Conservation (phyloP, 768 basidiomycete species). For the Boletellus ananas region DNA sequence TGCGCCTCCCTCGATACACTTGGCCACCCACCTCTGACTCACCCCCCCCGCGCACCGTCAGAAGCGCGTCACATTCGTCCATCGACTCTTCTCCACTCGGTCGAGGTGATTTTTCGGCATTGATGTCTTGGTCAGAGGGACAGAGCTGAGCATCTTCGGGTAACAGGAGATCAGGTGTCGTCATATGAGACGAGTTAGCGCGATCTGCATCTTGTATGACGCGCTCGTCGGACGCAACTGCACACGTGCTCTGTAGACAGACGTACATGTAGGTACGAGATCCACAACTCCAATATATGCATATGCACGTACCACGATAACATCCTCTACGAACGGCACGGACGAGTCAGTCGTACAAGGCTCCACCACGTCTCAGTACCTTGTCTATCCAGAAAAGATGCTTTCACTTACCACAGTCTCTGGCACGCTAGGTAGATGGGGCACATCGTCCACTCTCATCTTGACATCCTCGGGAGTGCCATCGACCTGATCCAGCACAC, state of each 20-base stretch:
- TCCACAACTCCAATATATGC: not conserved
- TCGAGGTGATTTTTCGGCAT: not conserved
- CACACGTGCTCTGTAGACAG: slow-evolving; percentile 1
- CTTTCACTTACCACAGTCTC: not conserved
- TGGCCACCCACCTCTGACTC: slow-evolving; percentile 10
- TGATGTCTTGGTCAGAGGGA: not conserved
- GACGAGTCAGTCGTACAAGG: not conserved
- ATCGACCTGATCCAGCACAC: not conserved
- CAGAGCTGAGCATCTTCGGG: slow-evolving; percentile 7
- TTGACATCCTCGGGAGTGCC: not conserved
- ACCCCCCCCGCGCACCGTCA: not conserved
- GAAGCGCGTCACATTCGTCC: slow-evolving; percentile 16
- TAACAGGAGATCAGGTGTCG: slow-evolving; percentile 15
- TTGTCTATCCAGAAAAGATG: not conserved
- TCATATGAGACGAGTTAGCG: not conserved
- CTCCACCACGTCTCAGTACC: not conserved
- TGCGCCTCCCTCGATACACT: not conserved
- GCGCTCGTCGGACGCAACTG: not conserved
- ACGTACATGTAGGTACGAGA: not conserved
- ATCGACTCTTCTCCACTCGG: slow-evolving; percentile 9
- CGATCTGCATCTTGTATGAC: too few species aligned
- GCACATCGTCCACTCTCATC: not conserved
- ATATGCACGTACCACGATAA: not conserved
- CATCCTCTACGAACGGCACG: not conserved
- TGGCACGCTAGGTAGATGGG: not conserved